Evolutionary conservation across 257 asterid genomes (phyloP).

Genomic region (Jaltomata sinuosa): DNA sequence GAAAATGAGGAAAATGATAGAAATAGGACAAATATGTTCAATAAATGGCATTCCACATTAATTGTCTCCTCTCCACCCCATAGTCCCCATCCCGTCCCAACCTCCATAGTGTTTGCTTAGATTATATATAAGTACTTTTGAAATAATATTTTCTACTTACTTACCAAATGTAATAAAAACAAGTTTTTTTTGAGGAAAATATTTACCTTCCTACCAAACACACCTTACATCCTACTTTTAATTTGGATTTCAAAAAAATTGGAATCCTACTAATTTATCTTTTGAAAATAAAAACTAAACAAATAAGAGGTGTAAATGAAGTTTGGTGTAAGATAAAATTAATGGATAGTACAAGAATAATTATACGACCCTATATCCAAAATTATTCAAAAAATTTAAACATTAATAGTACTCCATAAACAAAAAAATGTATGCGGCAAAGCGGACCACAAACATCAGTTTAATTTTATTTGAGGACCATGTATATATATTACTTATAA

Average conservation of each 20-base stretch:
- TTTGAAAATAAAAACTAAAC: background rate
- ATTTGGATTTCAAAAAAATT: background rate
- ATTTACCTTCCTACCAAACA: no score
- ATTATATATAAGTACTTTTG: no score
- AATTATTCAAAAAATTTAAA: background rate
- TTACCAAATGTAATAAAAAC: no score
- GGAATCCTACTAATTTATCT: no score
- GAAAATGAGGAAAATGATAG: no score
- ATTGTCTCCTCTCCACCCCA: no score
- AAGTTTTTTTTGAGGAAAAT: no score
- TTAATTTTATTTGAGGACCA: background rate
- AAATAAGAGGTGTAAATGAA: background rate
- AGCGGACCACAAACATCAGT: background rate
- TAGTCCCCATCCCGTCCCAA: no score
- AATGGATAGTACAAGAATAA: background rate
- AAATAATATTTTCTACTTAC: no score
- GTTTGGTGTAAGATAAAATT: background rate
- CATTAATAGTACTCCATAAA: background rate
- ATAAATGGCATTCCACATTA: no score
- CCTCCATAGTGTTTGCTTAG: no score
- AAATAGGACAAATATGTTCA: no score
- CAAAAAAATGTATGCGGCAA: background rate
- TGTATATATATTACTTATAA: background rate
- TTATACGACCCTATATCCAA: background rate
- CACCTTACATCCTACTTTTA: background rate